Conservation (phyloP, 2,329 filamentous ascomycete genomes). For the Domatiomyces globalis region DNA sequence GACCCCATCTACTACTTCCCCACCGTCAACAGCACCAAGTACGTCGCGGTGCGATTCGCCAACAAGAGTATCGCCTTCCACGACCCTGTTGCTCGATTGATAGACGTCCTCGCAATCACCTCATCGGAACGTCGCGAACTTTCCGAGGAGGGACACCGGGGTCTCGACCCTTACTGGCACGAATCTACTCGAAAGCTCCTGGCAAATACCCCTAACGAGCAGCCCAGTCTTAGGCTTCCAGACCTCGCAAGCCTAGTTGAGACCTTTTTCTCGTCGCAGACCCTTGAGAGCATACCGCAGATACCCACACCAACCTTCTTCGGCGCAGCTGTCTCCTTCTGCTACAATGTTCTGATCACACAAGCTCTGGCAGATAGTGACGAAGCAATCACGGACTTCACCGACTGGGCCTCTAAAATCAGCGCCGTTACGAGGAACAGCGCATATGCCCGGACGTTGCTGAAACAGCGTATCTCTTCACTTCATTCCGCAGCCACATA, state of each 20-base stretch:
- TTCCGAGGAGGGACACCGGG: constrained; percentile 76
- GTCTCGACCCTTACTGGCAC: constrained; percentile 67
- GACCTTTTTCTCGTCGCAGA: neutral
- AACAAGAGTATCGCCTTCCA: constrained; percentile 73
- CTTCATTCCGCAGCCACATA: neutral
- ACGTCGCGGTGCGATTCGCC: constrained; percentile 73
- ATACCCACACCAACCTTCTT: constrained; percentile 34
- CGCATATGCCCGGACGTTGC: constrained; percentile 42
- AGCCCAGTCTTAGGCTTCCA: neutral
- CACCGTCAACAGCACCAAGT: constrained; percentile 60
- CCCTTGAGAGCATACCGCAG: neutral
- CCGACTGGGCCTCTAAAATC: constrained; percentile 72
- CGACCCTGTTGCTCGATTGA: constrained; percentile 70
- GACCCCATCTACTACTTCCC: constrained; percentile 26
- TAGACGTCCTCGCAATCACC: constrained; percentile 68
- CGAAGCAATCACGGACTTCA: constrained; percentile 45
- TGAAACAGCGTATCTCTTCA: neutral
- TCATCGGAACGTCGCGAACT: constrained; percentile 66
- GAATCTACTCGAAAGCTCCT: constrained; percentile 6
- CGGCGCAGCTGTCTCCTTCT: constrained; percentile 55
- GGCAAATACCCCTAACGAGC: neutral
- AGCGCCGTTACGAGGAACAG: constrained; percentile 60
- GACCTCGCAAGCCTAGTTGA: neutral
- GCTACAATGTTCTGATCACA: constrained; percentile 46
- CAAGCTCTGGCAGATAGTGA: constrained; percentile 37